phyloP scores from a whole-genome alignment of 2,329 filamentous ascomycete species.

The Scytalidium sp. region DNA sequence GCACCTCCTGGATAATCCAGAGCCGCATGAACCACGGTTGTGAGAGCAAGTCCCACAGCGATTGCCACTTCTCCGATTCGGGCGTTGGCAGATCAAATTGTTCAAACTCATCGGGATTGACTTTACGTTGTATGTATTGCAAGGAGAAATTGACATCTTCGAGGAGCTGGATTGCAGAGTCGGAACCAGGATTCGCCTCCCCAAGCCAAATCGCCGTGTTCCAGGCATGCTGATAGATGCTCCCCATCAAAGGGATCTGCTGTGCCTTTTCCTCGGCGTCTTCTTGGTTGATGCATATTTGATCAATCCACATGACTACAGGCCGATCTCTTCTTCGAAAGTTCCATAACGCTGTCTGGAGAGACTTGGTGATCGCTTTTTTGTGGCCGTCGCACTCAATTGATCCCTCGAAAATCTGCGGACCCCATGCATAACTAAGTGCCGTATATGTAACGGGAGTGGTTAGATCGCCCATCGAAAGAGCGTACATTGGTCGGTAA shows the following conservation, averaged over 20 bases:
- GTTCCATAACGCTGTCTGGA: conserved; percentile 5
- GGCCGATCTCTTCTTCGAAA: neutral
- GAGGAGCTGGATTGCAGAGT: conserved; percentile 6
- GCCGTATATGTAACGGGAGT: conserved; percentile 6
- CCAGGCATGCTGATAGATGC: conserved; percentile 10
- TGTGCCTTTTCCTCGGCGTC: conserved; percentile 7
- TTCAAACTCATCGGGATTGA: too few relatives aligned
- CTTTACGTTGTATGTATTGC: too few relatives aligned
- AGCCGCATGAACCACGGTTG: too few relatives aligned
- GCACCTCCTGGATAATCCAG: too few relatives aligned
- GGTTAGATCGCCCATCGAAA: too few relatives aligned
- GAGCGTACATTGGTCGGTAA: too few relatives aligned
- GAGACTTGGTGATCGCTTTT: conserved; percentile 7
- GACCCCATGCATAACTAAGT: conserved; percentile 12
- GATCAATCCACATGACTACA: conserved; percentile 12
- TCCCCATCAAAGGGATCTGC: conserved; percentile 10
- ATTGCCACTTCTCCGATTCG: too few relatives aligned
- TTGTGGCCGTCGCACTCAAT: conserved; percentile 9
- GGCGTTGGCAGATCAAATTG: too few relatives aligned
- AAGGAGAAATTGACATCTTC: too few relatives aligned
- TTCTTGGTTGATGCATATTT: conserved; percentile 13
- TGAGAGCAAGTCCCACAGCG: too few relatives aligned
- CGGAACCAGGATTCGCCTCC: conserved; percentile 5
- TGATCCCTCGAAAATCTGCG: conserved; percentile 2
- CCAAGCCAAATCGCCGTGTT: conserved; percentile 5